Percentiles rank a stretch among this genome's conserved stretches.
Evolutionary conservation across 2,329 filamentous ascomycete species (phyloP).

Genomic region (Akanthomyces dipterigenus): DNA sequence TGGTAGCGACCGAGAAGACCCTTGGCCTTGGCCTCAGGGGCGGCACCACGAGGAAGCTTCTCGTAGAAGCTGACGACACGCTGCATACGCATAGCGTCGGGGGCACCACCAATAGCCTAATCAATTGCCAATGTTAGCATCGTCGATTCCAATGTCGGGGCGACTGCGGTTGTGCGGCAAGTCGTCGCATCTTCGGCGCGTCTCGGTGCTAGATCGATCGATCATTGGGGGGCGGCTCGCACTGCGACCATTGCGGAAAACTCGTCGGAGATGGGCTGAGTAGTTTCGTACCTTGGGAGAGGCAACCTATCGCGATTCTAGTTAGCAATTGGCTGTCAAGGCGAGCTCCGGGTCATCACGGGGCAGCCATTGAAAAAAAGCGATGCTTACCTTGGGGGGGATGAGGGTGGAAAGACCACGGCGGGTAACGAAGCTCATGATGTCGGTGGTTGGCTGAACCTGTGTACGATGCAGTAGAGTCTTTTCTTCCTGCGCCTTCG

Average conservation of each 20-base stretch:
- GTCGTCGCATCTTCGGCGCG: not conserved
- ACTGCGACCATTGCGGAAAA: not conserved
- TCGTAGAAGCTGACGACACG: conserved; percentile 98
- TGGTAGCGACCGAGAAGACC: conserved; percentile 87
- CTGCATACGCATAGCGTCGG: conserved; percentile 96
- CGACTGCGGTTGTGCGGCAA: not conserved
- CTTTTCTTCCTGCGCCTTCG: conserved; percentile 16
- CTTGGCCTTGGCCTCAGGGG: conserved; percentile 73
- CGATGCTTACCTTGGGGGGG: conserved; percentile 78
- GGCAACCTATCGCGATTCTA: conserved; percentile 53
- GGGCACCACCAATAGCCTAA: conserved; percentile 88
- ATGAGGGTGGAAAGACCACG: conserved; percentile 97
- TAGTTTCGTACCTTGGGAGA: conserved; percentile 68
- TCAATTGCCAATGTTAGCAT: not conserved
- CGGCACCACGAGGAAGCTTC: conserved; percentile 88
- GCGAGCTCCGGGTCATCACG: not conserved
- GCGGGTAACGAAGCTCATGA: conserved; percentile 88
- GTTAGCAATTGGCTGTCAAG: conserved; percentile 31
- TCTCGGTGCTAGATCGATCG: not conserved
- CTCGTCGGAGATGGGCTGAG: not conserved
- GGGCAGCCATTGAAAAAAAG: conserved; percentile 12
- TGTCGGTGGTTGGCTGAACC: conserved; percentile 37
- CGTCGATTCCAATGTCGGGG: not conserved
- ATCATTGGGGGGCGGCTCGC: not conserved
- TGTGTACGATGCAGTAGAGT: conserved; percentile 10